phyloP scores from a whole-genome alignment of 495 filamentous ascomycete genomes.

The Hypoxylon trugodes region DNA sequence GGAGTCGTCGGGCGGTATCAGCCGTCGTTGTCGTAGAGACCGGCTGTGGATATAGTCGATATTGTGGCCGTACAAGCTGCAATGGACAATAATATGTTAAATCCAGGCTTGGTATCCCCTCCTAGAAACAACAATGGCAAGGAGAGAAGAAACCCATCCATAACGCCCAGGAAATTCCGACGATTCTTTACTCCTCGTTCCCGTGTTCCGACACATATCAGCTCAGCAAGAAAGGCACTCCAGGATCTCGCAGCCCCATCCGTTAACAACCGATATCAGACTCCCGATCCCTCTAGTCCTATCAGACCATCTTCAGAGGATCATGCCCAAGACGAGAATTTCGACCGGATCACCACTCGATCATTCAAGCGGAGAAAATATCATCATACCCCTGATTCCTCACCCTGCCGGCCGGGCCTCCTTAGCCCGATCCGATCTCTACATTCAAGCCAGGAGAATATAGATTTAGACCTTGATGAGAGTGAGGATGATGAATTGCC shows the following conservation, averaged over 20 bases:
- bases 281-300: slow-evolving; percentile 54
- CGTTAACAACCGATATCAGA: slow-evolving; percentile 63
- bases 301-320: slow-evolving; percentile 50
- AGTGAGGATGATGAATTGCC: slow-evolving; percentile 47
- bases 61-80: slow-evolving; percentile 14
- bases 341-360: slow-evolving; percentile 28
- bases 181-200: slow-evolving; percentile 83
- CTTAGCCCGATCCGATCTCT: slow-evolving; percentile 51
- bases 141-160: slow-evolving; percentile 59
- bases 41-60: slow-evolving; percentile 7
- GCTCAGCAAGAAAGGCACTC: slow-evolving; percentile 69
- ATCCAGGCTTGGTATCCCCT: slow-evolving; percentile 46
- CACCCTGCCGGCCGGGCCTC: slow-evolving; percentile 37
- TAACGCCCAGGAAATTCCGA: slow-evolving; percentile 78
- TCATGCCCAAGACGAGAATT: slow-evolving; percentile 39
- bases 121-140: slow-evolving; percentile 48
- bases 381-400: slow-evolving; percentile 46
- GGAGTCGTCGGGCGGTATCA: slow-evolving; percentile 7
- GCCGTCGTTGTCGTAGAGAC: slow-evolving; percentile 5
- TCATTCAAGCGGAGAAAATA: slow-evolving; percentile 52
- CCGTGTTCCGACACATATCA: slow-evolving; percentile 54
- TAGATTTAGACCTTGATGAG: slow-evolving; percentile 40
- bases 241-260: slow-evolving; percentile 72
- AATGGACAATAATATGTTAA: slow-evolving; percentile 21
- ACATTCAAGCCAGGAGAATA: slow-evolving; percentile 39